Evolutionary conservation across 2,329 filamentous ascomycete genomes (phyloP).

Genomic region (Pseudogymnoascus destructans): DNA sequence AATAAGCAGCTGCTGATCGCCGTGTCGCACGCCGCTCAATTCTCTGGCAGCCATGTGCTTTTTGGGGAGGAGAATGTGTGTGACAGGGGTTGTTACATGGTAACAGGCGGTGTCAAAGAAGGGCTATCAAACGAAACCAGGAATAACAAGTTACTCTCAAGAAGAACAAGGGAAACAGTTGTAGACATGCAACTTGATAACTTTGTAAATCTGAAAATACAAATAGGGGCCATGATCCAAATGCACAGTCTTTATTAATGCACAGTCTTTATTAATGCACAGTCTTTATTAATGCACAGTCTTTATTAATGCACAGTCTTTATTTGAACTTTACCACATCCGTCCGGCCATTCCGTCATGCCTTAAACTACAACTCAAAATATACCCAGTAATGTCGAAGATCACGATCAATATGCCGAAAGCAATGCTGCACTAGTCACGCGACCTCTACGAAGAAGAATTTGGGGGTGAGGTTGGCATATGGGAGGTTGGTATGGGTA

Average conservation of each 20-base stretch:
- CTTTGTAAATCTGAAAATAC: not conserved
- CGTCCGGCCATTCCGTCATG: not conserved
- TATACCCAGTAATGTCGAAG: not conserved
- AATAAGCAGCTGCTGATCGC: constrained; percentile 3
- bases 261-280: not conserved
- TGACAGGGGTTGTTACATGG: constrained; percentile 1
- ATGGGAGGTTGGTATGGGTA: not conserved
- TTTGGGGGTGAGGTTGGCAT: not conserved
- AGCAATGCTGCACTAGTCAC: not conserved
- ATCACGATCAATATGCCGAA: not conserved
- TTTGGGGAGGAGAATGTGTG: not conserved
- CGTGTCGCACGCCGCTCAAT: constrained; percentile 4
- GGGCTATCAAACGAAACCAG: not conserved
- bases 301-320: not conserved
- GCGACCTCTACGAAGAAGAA: not conserved
- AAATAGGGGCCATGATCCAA: not conserved
- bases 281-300: not conserved
- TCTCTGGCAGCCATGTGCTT: not conserved
- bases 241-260: not conserved
- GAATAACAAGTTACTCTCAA: not conserved
- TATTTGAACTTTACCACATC: not conserved
- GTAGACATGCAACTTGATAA: not conserved
- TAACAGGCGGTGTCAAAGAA: not conserved
- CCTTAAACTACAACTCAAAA: not conserved
- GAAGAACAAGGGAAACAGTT: not conserved